Evolutionary conservation across 345 rosid species (phyloP).

Genomic region (Laguncularia racemosa): DNA sequence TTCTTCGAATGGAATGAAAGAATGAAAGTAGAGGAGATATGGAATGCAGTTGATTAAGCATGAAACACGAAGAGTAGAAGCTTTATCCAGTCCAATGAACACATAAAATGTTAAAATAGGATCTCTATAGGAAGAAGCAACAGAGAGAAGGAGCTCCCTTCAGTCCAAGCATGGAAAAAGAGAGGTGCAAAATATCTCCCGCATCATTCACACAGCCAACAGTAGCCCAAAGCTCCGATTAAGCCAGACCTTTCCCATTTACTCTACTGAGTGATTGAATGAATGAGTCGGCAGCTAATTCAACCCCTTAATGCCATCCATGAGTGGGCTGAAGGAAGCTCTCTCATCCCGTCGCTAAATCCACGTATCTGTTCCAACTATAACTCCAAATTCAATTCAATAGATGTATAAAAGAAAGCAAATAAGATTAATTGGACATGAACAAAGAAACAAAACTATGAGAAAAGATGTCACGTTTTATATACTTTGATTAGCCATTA

Average conservation of each 20-base stretch:
- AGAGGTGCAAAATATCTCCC: constrained; percentile 76
- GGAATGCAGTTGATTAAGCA: too few species aligned
- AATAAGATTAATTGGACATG: too few species aligned
- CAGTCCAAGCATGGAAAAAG: constrained; percentile 93
- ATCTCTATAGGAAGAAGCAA: not conserved
- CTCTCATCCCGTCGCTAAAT: constrained; percentile 25
- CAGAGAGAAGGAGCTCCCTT: constrained; percentile 87
- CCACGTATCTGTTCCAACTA: constrained; percentile 14
- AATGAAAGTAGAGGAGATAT: too few species aligned
- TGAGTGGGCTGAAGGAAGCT: constrained; percentile 90
- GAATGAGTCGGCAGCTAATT: constrained; percentile 96
- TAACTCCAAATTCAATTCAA: too few species aligned
- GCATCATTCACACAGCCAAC: constrained; percentile 93
- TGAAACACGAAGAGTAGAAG: too few species aligned
- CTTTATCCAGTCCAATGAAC: too few species aligned
- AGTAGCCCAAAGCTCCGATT: constrained; percentile 16
- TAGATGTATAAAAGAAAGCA: too few species aligned
- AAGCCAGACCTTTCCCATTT: not conserved
- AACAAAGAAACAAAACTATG: too few species aligned
- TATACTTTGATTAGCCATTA: too few species aligned
- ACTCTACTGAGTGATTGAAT: constrained; percentile 54
- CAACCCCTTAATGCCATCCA: constrained; percentile 47
- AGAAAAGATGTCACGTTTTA: too few species aligned
- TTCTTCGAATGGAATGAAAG: too few species aligned
- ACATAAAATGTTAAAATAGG: too few species aligned